These are phyloP conservation scores for Lepidium didymum DNA, from an alignment of 345 rosid genomes.

Conservation along the genomic window DNA sequence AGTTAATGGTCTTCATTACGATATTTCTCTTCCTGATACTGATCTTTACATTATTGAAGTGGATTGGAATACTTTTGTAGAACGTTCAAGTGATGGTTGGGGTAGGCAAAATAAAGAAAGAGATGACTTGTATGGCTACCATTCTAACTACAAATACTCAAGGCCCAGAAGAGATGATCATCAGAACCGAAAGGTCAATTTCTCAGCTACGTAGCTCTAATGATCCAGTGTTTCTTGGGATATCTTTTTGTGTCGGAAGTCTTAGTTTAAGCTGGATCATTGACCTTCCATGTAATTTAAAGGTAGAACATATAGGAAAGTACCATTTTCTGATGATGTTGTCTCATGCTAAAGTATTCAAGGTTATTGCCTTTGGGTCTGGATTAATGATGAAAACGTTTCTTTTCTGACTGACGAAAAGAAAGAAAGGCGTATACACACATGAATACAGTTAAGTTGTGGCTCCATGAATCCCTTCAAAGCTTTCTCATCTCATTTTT, in stretches of 20 bases:
- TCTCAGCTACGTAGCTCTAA: slow-evolving; percentile 21
- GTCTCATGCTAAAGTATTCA: neutral
- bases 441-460: slow-evolving; percentile 16
- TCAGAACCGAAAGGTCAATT: slow-evolving; percentile 42
- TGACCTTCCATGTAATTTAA: neutral
- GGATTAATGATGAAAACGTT: slow-evolving; percentile 3
- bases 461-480: slow-evolving; percentile 22
- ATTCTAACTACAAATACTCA: slow-evolving; percentile 32
- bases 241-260: neutral
- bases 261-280: neutral
- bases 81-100: slow-evolving; percentile 29
- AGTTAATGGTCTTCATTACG: slow-evolving; percentile 43
- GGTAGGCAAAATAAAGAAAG: slow-evolving; percentile 38
- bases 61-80: slow-evolving; percentile 64
- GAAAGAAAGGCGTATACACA: slow-evolving; percentile 3
- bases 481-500: slow-evolving; percentile 21
- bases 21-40: slow-evolving; percentile 57
- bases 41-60: slow-evolving; percentile 51
- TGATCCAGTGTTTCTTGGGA: neutral
- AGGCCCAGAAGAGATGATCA: slow-evolving; percentile 34
- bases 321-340: neutral
- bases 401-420: slow-evolving; percentile 5
- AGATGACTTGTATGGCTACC: slow-evolving; percentile 37
- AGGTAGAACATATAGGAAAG: neutral
- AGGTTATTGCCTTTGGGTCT: neutral